phyloP scores from a whole-genome alignment of 2,329 filamentous ascomycete genomes.

The Aspergillus costaricaensis region DNA sequence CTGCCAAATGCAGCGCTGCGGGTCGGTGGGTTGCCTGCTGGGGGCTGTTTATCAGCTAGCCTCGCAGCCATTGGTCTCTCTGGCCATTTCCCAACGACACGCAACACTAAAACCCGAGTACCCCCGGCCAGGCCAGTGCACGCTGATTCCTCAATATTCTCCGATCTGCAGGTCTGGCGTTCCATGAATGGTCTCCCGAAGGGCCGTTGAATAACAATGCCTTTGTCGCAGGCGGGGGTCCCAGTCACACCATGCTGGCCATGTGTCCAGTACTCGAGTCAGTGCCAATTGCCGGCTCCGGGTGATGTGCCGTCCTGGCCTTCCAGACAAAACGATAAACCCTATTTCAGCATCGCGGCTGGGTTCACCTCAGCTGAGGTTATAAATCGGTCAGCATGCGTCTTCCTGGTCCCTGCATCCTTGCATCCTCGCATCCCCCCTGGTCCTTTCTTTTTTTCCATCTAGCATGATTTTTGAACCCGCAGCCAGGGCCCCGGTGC shows the following conservation, averaged over 20 bases:
- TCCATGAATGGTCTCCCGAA: not conserved
- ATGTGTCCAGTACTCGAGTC: not conserved
- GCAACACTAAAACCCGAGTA: not conserved
- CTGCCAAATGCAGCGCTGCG: not conserved
- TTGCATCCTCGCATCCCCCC: not conserved
- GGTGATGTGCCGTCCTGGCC: not conserved
- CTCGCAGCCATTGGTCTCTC: not conserved
- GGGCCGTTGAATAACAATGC: not conserved
- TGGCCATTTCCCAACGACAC: not conserved
- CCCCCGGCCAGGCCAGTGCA: not conserved
- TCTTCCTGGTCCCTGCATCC: not conserved
- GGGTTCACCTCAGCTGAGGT: not conserved
- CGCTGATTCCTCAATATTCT: not conserved
- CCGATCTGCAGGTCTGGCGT: not conserved
- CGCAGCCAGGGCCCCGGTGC: conserved; percentile 38
- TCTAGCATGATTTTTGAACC: conserved; percentile 38
- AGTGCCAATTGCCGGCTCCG: not conserved
- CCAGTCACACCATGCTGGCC: not conserved
- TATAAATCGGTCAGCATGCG: not conserved
- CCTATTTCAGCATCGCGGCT: not conserved
- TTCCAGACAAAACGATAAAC: not conserved
- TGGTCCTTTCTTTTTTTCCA: not conserved
- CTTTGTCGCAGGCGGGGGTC: not conserved
- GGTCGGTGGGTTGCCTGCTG: not conserved
- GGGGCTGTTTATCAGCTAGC: not conserved